A percentile compares a stretch with the other conserved stretches of the same genome.
phyloP scores from a whole-genome alignment of 495 filamentous ascomycete species.

The Talaromyces ruber region DNA sequence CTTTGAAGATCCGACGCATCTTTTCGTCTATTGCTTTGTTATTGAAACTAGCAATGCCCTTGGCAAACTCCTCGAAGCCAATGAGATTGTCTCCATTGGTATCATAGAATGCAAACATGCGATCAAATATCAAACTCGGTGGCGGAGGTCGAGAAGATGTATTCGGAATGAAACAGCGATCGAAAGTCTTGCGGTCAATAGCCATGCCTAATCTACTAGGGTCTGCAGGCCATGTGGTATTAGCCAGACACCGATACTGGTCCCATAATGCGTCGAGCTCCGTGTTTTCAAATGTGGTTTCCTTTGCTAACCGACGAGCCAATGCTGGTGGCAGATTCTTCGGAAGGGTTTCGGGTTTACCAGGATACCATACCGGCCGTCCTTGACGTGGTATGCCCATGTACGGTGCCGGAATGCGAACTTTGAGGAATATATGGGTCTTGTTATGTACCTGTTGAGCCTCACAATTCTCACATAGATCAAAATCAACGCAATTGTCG shows the following conservation, averaged over 20 bases:
- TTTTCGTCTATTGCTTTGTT: slow-evolving; percentile 58
- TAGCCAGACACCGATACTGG: slow-evolving; percentile 89
- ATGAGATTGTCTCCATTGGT: slow-evolving; percentile 81
- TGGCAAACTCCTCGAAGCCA: slow-evolving; percentile 87
- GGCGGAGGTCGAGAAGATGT: slow-evolving; percentile 64
- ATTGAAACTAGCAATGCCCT: slow-evolving; percentile 73
- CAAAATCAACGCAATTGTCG: slow-evolving; percentile 86
- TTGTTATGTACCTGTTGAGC: slow-evolving; percentile 76
- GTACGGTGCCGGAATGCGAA: slow-evolving; percentile 64
- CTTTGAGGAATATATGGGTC: slow-evolving; percentile 94
- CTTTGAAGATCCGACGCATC: slow-evolving; percentile 68
- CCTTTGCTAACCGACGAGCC: slow-evolving; percentile 55
- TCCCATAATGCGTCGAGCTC: slow-evolving; percentile 92
- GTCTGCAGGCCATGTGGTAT: slow-evolving; percentile 75
- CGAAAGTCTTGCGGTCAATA: slow-evolving; percentile 86
- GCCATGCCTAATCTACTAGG: slow-evolving; percentile 68
- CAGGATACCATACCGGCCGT: slow-evolving; percentile 82
- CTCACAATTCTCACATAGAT: slow-evolving; percentile 86
- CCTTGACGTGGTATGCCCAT: slow-evolving; percentile 58
- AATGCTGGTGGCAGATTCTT: slow-evolving; percentile 55
- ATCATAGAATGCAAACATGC: slow-evolving; percentile 95
- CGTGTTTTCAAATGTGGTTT: slow-evolving; percentile 69
- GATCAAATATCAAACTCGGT: slow-evolving; percentile 87
- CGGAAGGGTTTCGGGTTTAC: slow-evolving; percentile 62
- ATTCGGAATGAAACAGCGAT: slow-evolving; percentile 79